These are phyloP conservation scores for Ramaria sp. DNA, from an alignment of 768 basidiomycete species.

Conservation along the genomic window DNA sequence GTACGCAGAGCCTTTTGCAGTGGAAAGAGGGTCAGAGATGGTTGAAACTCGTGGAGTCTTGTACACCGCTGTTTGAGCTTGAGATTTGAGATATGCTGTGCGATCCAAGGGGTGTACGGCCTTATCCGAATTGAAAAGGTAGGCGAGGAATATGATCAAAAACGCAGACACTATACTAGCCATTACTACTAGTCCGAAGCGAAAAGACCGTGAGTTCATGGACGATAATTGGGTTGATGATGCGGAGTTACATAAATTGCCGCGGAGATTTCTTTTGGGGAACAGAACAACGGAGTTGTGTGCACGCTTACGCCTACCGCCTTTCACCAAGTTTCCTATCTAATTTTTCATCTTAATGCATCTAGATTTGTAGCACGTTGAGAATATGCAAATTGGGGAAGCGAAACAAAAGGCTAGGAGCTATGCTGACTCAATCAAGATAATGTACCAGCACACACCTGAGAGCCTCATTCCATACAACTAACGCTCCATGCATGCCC, in stretches of 20 bases:
- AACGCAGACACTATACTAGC: background rate
- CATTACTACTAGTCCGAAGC: background rate
- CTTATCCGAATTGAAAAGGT: background rate
- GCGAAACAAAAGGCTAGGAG: no score
- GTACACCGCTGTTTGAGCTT: no score
- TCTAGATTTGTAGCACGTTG: no score
- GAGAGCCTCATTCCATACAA: background rate
- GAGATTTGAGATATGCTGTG: no score
- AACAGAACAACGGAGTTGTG: background rate
- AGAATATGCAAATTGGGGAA: no score
- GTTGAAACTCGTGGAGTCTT: background rate
- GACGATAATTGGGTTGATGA: background rate
- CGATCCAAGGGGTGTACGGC: no score
- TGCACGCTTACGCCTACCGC: no score
- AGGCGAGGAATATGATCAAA: background rate
- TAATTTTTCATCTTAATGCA: no score
- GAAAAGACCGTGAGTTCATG: background rate
- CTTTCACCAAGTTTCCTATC: no score
- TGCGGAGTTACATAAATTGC: background rate
- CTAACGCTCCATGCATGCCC: constrained; percentile 59
- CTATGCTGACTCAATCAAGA: no score
- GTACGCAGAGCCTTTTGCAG: background rate
- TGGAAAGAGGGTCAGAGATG: background rate
- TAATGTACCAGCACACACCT: no score
- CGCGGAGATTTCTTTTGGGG: background rate